Conservation (phyloP, 805 yeast genomes). For the Cyberlindnera maritima region DNA sequence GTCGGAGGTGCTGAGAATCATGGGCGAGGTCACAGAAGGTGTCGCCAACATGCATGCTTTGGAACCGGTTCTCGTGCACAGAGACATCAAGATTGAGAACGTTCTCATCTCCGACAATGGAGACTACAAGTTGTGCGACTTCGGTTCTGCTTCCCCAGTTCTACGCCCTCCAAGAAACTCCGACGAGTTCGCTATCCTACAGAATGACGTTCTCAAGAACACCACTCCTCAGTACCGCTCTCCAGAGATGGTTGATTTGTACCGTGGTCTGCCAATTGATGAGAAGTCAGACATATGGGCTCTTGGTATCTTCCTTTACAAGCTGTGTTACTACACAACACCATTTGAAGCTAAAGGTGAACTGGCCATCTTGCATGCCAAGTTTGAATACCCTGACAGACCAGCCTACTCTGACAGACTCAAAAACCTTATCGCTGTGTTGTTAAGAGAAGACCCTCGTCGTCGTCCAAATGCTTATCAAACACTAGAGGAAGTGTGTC, state of each 20-base stretch:
- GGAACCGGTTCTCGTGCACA: conserved; percentile 66
- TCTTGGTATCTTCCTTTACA: conserved; percentile 72
- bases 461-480: conserved; percentile 74
- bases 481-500: conserved; percentile 63
- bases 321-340: conserved; percentile 76
- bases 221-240: conserved; percentile 85
- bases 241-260: conserved; percentile 81
- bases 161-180: conserved; percentile 59
- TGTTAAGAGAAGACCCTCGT: conserved; percentile 64
- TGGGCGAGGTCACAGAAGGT: conserved; percentile 69
- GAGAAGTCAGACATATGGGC: conserved; percentile 90
- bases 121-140: conserved; percentile 71
- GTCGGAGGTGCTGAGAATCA: conserved; percentile 61
- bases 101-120: conserved; percentile 60
- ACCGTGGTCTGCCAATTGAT: conserved; percentile 66
- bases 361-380: conserved; percentile 56
- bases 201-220: conserved; percentile 69
- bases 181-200: conserved; percentile 57
- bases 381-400: conserved; percentile 47
- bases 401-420: conserved; percentile 62
- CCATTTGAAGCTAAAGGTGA: conserved; percentile 75
- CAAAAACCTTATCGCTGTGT: conserved; percentile 59
- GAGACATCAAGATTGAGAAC: conserved; percentile 83
- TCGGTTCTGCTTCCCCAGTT: conserved; percentile 73
- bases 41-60: conserved; percentile 77